phyloP scores from a whole-genome alignment of 2,329 filamentous ascomycete genomes.

The Aspergillus japonicus region DNA sequence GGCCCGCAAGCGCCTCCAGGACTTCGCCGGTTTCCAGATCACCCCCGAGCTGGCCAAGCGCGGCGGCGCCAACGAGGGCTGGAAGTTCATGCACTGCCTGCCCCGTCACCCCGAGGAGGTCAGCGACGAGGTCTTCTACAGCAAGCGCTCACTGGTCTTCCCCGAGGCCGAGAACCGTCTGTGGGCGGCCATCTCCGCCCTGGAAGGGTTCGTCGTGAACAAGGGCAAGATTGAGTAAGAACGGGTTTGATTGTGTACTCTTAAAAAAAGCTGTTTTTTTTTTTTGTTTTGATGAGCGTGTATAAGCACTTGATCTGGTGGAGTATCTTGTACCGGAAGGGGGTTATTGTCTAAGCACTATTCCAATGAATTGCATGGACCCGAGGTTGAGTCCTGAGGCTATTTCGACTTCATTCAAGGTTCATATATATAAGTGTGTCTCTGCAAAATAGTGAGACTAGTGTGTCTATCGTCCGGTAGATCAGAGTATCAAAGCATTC shows the following conservation, averaged over 20 bases:
- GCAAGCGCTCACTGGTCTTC: constrained; percentile 81
- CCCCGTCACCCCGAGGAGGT: constrained; percentile 93
- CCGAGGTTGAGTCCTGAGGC: no score
- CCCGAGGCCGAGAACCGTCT: constrained; percentile 91
- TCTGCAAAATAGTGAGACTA: no score
- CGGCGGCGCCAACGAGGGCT: constrained; percentile 80
- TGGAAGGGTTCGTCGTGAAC: constrained; percentile 93
- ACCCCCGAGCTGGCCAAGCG: constrained; percentile 79
- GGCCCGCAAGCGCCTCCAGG: constrained; percentile 70
- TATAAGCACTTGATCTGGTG: not conserved
- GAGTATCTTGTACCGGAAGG: no score
- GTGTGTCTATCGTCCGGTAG: no score
- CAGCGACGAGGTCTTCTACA: constrained; percentile 90
- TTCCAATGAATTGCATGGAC: no score
- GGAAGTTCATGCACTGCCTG: constrained; percentile 99
- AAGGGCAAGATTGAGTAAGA: constrained; percentile 67
- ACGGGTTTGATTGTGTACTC: not conserved
- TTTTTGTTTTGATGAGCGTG: not conserved
- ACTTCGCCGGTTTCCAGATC: constrained; percentile 88
- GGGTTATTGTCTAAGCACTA: no score
- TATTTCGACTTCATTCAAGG: no score
- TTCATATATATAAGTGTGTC: no score
- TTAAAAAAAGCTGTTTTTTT: not conserved
- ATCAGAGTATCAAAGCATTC: no score
- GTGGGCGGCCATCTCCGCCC: constrained; percentile 81